Percentiles rank a stretch among this genome's conserved stretches.
Conservation (phyloP, 495 filamentous ascomycete genomes). For the Darksidea phi region DNA sequence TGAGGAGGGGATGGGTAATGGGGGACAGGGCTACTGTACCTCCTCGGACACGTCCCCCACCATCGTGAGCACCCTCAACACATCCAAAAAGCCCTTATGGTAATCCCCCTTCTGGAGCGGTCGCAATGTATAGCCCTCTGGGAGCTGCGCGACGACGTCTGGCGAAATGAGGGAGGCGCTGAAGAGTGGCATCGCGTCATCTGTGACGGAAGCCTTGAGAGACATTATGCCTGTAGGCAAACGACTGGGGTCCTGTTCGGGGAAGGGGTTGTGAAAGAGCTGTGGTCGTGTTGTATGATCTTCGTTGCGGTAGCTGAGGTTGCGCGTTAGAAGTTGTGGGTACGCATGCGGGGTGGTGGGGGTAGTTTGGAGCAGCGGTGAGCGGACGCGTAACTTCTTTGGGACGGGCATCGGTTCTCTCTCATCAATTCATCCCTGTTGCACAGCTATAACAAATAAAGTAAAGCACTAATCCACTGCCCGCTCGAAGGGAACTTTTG, state of each 20-base stretch:
- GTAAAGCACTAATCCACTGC: too few relatives aligned
- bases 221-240: neutral
- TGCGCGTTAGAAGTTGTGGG: neutral
- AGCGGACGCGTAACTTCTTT: neutral
- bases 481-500: neutral
- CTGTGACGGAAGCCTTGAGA: conserved; percentile 11
- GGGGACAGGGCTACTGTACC: conserved; percentile 10
- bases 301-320: neutral
- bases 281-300: neutral
- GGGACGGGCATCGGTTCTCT: neutral
- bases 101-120: conserved; percentile 78
- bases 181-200: conserved; percentile 62
- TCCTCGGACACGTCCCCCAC: conserved; percentile 83
- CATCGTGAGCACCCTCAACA: conserved; percentile 84
- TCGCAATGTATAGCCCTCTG: conserved; percentile 77
- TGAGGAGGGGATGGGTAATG: too few relatives aligned
- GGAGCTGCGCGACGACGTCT: conserved; percentile 65
- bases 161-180: conserved; percentile 73
- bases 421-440: too few relatives aligned
- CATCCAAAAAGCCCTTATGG: conserved; percentile 77
- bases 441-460: too few relatives aligned
- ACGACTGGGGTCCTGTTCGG: neutral
- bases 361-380: neutral
- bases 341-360: neutral
- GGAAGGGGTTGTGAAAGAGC: neutral